phyloP scores from a whole-genome alignment of 2,329 filamentous ascomycete species.

The Neopestalotiopsis rosae region DNA sequence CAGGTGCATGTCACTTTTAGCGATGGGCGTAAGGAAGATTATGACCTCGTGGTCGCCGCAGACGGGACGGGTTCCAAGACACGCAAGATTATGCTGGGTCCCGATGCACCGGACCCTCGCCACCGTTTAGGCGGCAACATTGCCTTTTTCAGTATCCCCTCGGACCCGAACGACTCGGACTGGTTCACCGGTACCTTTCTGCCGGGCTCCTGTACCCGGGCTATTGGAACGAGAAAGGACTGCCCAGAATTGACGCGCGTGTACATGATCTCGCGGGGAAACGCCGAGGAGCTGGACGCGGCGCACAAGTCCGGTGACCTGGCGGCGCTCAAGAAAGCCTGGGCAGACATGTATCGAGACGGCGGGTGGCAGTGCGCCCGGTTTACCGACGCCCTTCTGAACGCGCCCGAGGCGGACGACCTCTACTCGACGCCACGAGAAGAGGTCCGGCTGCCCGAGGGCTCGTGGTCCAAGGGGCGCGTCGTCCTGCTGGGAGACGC shows the following conservation, averaged over 20 bases:
- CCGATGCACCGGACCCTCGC: conserved; percentile 9
- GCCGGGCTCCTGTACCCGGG: conserved; percentile 15
- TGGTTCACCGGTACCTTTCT: neutral
- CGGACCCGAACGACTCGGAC: conserved; percentile 1
- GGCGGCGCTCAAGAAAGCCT: conserved; percentile 15
- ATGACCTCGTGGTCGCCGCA: conserved; percentile 59
- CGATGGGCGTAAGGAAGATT: conserved; percentile 46
- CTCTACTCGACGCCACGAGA: conserved; percentile 3
- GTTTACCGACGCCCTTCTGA: conserved; percentile 30
- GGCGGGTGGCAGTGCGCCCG: conserved; percentile 15
- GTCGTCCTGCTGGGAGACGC: conserved; percentile 6
- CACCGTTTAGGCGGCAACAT: conserved; percentile 1
- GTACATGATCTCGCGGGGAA: conserved; percentile 13
- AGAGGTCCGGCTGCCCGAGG: neutral
- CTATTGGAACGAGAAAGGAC: conserved; percentile 19
- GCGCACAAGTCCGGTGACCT: conserved; percentile 14
- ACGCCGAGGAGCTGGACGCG: conserved; percentile 3
- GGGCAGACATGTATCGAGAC: conserved; percentile 14
- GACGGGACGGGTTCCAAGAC: conserved; percentile 58
- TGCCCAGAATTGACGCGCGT: conserved; percentile 18
- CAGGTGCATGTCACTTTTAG: conserved; percentile 45
- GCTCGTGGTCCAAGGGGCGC: neutral
- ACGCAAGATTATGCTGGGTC: conserved; percentile 28
- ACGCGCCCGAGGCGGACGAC: conserved; percentile 7
- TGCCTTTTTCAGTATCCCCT: neutral